A percentile compares a stretch with the other conserved stretches of the same genome.
These are phyloP conservation scores for Aspergillus brunneoviolaceus DNA, from an alignment of 2,329 filamentous ascomycete species.

Conservation along the genomic window DNA sequence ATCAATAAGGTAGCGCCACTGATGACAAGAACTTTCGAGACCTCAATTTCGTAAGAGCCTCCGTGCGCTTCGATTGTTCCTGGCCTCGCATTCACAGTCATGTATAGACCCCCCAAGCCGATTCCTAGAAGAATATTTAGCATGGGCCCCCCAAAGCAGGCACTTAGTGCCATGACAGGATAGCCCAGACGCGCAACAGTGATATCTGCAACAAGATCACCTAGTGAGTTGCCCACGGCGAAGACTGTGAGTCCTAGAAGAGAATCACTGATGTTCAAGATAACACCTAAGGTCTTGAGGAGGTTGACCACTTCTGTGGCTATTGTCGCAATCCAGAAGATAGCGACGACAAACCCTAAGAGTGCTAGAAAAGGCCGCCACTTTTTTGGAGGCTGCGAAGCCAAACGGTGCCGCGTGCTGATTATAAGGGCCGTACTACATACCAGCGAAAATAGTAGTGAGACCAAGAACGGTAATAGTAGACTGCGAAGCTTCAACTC, in stretches of 20 bases:
- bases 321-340: slow-evolving; percentile 95
- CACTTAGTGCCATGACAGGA: slow-evolving; percentile 91
- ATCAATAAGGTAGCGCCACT: slow-evolving; percentile 79
- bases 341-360: slow-evolving; percentile 84
- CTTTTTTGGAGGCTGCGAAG: slow-evolving; percentile 59
- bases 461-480: slow-evolving; percentile 59
- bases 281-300: slow-evolving; percentile 87
- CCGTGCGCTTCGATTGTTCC: slow-evolving; percentile 13
- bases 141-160: slow-evolving; percentile 98
- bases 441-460: slow-evolving; percentile 67
- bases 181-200: slow-evolving; percentile 91
- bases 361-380: slow-evolving; percentile 81
- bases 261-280: slow-evolving; percentile 89
- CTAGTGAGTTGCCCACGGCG: slow-evolving; percentile 91
- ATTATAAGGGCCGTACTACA: slow-evolving; percentile 66
- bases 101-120: slow-evolving; percentile 84
- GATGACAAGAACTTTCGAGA: slow-evolving; percentile 81
- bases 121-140: slow-evolving; percentile 95
- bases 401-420: slow-evolving; percentile 57
- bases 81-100: slow-evolving; percentile 64
- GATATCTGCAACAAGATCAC: slow-evolving; percentile 90
- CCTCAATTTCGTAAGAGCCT: slow-evolving; percentile 74
- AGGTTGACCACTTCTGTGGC: slow-evolving; percentile 94
- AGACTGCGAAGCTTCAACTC: slow-evolving; percentile 55
- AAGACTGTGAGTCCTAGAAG: slow-evolving; percentile 94